Conservation (phyloP, 148 eudicot species). For the Spergularia bocconei region DNA sequence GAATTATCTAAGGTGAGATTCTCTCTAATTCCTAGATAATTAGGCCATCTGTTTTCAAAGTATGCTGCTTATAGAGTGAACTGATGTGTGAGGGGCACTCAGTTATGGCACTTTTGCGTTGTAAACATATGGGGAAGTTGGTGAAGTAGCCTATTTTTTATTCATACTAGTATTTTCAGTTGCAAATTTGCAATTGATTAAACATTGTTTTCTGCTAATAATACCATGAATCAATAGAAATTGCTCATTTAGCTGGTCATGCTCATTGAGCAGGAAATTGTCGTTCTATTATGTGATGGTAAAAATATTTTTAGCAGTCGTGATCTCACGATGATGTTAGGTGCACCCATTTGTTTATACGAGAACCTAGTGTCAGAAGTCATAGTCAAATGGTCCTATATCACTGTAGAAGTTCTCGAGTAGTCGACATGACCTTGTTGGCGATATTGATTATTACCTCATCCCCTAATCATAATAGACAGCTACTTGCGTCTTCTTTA, state of each 20-base stretch:
- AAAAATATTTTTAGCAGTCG: no score
- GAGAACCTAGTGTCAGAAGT: no score
- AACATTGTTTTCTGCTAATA: background rate
- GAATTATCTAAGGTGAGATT: slow-evolving; percentile 56
- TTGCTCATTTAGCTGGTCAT: background rate
- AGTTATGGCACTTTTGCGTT: background rate
- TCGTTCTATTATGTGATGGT: no score
- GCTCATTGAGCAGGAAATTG: background rate
- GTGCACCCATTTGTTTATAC: no score
- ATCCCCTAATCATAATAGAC: no score
- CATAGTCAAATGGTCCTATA: no score
- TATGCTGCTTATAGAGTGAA: background rate
- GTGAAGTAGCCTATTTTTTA: background rate
- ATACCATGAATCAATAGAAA: background rate
- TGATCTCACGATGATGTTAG: no score
- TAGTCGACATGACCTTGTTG: no score
- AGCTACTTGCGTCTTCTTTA: background rate
- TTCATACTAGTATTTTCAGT: background rate
- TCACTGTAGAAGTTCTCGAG: no score
- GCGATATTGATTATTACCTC: no score
- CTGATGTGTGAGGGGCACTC: background rate
- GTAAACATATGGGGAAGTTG: slow-evolving; percentile 4
- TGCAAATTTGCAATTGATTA: background rate
- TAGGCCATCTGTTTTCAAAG: background rate
- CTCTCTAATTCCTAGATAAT: background rate